These are phyloP conservation scores for Incumbomyces delicatus DNA, from an alignment of 2,329 filamentous ascomycete species.

Conservation along the genomic window DNA sequence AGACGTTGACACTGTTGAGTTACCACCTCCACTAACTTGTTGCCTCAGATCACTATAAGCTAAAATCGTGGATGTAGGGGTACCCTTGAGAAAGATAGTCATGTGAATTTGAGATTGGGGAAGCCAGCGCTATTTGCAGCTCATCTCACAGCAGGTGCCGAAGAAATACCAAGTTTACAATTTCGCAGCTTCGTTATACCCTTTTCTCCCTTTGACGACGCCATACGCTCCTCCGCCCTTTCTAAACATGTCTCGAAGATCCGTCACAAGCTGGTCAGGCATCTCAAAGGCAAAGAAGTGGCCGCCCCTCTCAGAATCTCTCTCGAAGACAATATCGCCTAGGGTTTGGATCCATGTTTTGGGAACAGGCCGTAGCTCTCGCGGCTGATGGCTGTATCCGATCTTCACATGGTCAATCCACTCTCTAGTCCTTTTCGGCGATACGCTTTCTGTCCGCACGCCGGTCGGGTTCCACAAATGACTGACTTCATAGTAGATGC, in stretches of 20 bases:
- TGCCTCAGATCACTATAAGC: too few species aligned
- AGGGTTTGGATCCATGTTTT: constrained; percentile 42
- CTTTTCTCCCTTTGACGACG: constrained; percentile 26
- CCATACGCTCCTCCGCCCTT: constrained; percentile 31
- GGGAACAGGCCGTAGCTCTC: constrained; percentile 42
- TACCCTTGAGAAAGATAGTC: too few species aligned
- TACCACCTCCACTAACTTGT: too few species aligned
- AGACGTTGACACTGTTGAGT: too few species aligned
- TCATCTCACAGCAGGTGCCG: too few species aligned
- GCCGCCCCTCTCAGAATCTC: constrained; percentile 36
- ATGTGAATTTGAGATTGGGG: too few species aligned
- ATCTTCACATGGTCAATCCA: constrained; percentile 42
- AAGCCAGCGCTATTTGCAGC: too few species aligned
- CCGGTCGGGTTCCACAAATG: constrained; percentile 27
- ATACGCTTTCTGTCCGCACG: constrained; percentile 6
- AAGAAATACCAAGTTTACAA: neutral
- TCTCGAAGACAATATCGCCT: constrained; percentile 40
- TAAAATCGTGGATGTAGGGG: too few species aligned
- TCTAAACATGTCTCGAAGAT: constrained; percentile 41
- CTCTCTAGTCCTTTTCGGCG: constrained; percentile 13
- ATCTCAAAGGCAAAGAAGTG: constrained; percentile 47
- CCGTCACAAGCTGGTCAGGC: constrained; percentile 36
- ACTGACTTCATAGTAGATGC: constrained; percentile 60
- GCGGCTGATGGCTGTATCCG: constrained; percentile 43
- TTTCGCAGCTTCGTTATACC: constrained; percentile 21